Conservation (phyloP, 441 rosid species). For the Syzygium syzygioides region DNA sequence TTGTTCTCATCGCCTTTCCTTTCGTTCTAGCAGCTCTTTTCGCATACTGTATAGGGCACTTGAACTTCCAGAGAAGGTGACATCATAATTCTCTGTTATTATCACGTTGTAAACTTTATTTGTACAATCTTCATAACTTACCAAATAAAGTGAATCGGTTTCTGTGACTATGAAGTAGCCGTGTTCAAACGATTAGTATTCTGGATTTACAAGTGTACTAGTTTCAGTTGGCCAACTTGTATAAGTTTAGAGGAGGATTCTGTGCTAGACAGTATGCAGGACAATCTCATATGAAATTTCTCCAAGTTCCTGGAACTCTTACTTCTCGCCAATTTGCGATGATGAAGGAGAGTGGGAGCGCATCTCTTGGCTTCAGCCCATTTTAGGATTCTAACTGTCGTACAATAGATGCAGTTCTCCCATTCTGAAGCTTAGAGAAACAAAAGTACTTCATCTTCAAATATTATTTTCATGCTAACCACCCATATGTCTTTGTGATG, state of each 20-base stretch:
- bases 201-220: not conserved
- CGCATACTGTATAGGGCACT: constrained; percentile 23
- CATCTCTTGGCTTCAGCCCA: not conserved
- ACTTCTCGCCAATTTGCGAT: not conserved
- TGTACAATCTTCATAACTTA: not conserved
- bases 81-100: not conserved
- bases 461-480: not conserved
- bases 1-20: constrained; percentile 31
- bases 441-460: not conserved
- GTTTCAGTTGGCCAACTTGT: not conserved
- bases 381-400: not conserved
- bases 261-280: not conserved
- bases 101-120: not conserved
- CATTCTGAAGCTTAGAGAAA: not conserved
- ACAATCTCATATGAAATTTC: not conserved
- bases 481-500: not conserved
- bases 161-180: not conserved
- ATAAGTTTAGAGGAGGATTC: not conserved
- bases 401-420: not conserved
- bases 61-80: constrained; percentile 45
- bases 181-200: not conserved
- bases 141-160: not conserved
- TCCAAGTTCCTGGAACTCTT: not conserved
- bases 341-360: not conserved
- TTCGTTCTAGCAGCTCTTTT: constrained; percentile 33